Percentiles rank a stretch among this genome's conserved stretches.
Conservation (phyloP, 345 rosid species). For the Excoecaria agallocha region DNA sequence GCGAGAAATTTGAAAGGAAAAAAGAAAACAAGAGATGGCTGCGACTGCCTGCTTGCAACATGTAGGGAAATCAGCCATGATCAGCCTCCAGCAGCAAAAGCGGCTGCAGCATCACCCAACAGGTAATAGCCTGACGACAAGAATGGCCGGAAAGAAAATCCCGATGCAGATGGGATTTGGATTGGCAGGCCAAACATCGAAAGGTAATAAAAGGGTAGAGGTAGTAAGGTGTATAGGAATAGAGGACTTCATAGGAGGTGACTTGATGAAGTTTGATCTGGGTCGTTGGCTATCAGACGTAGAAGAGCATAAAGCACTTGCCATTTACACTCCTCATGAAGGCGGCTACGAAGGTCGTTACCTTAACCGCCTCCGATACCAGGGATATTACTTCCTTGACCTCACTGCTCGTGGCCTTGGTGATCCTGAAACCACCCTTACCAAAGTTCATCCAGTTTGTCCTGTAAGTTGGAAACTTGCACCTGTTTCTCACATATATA, state of each 20-base stretch:
- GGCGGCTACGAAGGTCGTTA: constrained; percentile 96
- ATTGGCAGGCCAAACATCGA: background rate
- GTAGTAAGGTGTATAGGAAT: constrained; percentile 44
- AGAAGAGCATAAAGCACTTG: constrained; percentile 83
- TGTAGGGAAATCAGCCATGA: constrained; percentile 20
- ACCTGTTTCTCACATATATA: background rate
- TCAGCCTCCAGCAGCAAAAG: background rate
- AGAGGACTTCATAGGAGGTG: constrained; percentile 82
- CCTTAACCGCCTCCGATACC: constrained; percentile 55
- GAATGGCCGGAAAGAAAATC: background rate
- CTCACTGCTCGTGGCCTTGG: constrained; percentile 91
- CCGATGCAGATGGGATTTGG: background rate
- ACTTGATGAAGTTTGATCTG: constrained; percentile 57
- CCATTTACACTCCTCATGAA: constrained; percentile 86
- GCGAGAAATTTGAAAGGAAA: background rate
- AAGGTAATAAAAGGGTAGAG: background rate
- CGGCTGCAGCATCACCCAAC: background rate
- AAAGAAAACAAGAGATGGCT: constrained; percentile 12
- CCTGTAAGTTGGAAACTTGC: constrained; percentile 46
- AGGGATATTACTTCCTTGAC: constrained; percentile 93
- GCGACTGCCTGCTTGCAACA: constrained; percentile 41
- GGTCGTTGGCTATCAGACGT: constrained; percentile 81
- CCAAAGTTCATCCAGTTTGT: constrained; percentile 82
- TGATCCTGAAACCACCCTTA: constrained; percentile 89
- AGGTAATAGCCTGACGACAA: background rate